A percentile compares a stretch with the other conserved stretches of the same genome.
These are phyloP conservation scores for Rhynchosporium secalis DNA, from an alignment of 2,329 filamentous ascomycete genomes.

Conservation along the genomic window DNA sequence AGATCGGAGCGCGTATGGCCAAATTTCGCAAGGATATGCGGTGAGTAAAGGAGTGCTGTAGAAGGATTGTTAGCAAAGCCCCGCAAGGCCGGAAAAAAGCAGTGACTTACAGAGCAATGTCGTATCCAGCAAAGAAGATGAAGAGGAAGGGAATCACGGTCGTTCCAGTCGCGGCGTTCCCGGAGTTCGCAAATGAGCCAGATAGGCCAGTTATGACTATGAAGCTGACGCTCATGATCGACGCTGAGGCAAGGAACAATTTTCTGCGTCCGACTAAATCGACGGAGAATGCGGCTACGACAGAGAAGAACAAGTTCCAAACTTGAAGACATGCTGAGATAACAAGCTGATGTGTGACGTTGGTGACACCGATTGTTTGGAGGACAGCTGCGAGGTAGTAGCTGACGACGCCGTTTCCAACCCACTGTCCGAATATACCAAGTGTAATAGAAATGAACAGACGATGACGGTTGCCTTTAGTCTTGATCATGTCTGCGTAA, in stretches of 20 bases:
- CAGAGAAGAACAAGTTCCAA: constrained; percentile 31
- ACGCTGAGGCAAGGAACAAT: constrained; percentile 36
- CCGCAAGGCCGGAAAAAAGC: not conserved
- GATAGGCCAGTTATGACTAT: constrained; percentile 14
- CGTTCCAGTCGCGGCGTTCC: constrained; percentile 29
- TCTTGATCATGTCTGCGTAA: constrained; percentile 33
- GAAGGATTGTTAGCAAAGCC: constrained; percentile 3
- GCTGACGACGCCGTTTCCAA: constrained; percentile 34
- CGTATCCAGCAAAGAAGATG: not conserved
- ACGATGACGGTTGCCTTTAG: constrained; percentile 37
- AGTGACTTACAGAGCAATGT: not conserved
- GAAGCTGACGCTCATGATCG: constrained; percentile 34
- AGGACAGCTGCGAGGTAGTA: constrained; percentile 43
- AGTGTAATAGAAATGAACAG: constrained; percentile 39
- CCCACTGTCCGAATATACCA: constrained; percentile 39
- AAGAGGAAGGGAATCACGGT: not conserved
- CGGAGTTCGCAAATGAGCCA: constrained; percentile 16
- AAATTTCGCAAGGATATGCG: constrained; percentile 42
- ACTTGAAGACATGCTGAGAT: constrained; percentile 12
- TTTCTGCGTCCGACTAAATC: constrained; percentile 37
- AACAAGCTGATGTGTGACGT: constrained; percentile 29
- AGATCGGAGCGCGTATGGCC: constrained; percentile 42
- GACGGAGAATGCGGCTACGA: constrained; percentile 42
- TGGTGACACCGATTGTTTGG: constrained; percentile 32
- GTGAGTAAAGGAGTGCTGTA: not conserved